These are phyloP conservation scores for Musa schizocarpa DNA, from an alignment of 176 grass and related monocot genomes.

Conservation along the genomic window DNA sequence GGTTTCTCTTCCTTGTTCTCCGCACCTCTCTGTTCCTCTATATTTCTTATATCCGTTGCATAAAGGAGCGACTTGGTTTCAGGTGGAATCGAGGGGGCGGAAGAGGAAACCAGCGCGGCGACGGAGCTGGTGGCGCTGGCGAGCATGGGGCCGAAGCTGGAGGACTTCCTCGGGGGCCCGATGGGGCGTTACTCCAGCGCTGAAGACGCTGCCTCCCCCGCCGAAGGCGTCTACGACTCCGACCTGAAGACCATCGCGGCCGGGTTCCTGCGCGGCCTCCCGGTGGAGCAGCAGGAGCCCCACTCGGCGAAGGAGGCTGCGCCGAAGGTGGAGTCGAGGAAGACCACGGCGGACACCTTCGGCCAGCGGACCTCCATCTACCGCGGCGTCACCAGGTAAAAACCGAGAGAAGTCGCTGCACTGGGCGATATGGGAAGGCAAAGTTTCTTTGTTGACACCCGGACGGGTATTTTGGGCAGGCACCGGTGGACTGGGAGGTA, in stretches of 20 bases:
- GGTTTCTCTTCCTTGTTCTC: background rate
- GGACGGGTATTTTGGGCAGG: constrained; percentile 26
- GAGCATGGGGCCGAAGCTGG: constrained; percentile 41
- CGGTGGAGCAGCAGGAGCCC: constrained; percentile 9
- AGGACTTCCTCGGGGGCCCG: constrained; percentile 49
- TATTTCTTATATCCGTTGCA: background rate
- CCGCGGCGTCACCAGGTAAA: constrained; percentile 80
- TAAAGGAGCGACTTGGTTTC: background rate
- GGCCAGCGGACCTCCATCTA: constrained; percentile 96
- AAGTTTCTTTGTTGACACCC: background rate
- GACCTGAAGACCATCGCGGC: constrained; percentile 44
- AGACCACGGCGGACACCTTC: constrained; percentile 52
- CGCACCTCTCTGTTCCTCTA: background rate
- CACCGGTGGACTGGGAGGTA: constrained; percentile 94
- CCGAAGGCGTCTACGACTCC: constrained; percentile 30
- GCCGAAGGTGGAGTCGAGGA: constrained; percentile 36
- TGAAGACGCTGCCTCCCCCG: background rate
- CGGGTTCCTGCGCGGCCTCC: background rate
- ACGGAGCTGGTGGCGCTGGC: constrained; percentile 53
- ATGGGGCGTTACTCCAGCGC: background rate
- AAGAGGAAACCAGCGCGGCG: constrained; percentile 46
- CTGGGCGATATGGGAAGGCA: no score
- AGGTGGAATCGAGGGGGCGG: constrained; percentile 35
- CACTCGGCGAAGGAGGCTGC: background rate
- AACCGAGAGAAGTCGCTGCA: no score